phyloP scores from a whole-genome alignment of 2,329 filamentous ascomycete species.

The Phaeomoniella chlamydospora region DNA sequence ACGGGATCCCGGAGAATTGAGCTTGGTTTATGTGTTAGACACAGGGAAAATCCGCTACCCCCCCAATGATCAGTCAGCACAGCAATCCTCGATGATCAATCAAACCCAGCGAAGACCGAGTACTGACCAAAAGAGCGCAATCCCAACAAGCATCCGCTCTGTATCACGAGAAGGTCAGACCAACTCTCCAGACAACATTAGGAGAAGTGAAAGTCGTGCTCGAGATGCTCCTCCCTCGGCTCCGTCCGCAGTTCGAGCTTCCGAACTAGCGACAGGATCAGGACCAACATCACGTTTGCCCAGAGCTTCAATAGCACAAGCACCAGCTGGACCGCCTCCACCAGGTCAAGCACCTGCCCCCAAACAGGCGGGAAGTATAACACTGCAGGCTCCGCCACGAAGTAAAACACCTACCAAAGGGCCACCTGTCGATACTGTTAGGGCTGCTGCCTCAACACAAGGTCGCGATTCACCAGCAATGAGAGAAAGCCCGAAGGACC shows the following conservation, averaged over 20 bases:
- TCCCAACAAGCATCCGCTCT: slow-evolving; percentile 20
- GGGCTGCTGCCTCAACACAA: slow-evolving; percentile 29
- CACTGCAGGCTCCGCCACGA: slow-evolving; percentile 6
- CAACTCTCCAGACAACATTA: slow-evolving; percentile 18
- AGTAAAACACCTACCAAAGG: slow-evolving; percentile 12
- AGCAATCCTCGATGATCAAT: slow-evolving; percentile 23
- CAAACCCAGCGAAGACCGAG: slow-evolving; percentile 27
- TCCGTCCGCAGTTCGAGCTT: slow-evolving; percentile 8
- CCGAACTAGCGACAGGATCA: slow-evolving; percentile 10
- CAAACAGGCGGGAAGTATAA: slow-evolving; percentile 16
- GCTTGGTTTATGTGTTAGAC: slow-evolving; percentile 80
- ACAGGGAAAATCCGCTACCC: slow-evolving; percentile 95
- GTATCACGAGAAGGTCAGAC: slow-evolving; percentile 26
- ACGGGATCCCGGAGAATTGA: slow-evolving; percentile 68
- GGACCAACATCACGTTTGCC: slow-evolving; percentile 39
- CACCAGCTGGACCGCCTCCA: slow-evolving; percentile 48
- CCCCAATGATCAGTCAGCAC: slow-evolving; percentile 52
- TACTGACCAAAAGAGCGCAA: slow-evolving; percentile 27
- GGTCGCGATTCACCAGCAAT: slow-evolving; percentile 32
- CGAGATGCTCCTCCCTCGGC: slow-evolving; percentile 1
- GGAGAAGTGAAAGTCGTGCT: slow-evolving; percentile 6
- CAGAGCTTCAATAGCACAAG: slow-evolving; percentile 42
- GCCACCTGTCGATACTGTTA: slow-evolving; percentile 24
- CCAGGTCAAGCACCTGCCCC: slow-evolving; percentile 48
- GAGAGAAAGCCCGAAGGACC: slow-evolving; percentile 24